A percentile compares a stretch with the other conserved stretches of the same genome.
Evolutionary conservation across 768 basidiomycete species (phyloP).

Genomic region (Cyclocybe aegerita): DNA sequence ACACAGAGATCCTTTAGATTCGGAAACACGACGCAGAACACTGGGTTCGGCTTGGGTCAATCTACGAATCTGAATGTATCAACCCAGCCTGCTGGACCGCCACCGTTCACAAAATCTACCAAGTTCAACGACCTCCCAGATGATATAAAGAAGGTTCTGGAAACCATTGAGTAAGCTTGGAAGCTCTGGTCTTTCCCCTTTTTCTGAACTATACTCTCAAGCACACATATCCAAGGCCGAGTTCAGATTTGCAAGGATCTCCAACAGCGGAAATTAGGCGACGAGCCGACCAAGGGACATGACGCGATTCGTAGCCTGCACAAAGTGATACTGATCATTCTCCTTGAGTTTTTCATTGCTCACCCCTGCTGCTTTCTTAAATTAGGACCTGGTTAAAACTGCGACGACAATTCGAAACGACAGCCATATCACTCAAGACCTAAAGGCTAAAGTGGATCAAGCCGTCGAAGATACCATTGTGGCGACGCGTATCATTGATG

Average conservation of each 20-base stretch:
- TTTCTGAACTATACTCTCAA: slow-evolving; percentile 24
- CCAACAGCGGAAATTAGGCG: slow-evolving; percentile 72
- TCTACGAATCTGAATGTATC: neutral
- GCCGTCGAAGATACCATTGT: slow-evolving; percentile 80
- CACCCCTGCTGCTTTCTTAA: neutral
- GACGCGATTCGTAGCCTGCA: slow-evolving; percentile 66
- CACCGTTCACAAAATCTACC: slow-evolving; percentile 54
- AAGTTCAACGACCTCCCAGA: slow-evolving; percentile 87
- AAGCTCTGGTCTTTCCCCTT: neutral
- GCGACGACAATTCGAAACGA: slow-evolving; percentile 67
- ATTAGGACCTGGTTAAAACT: slow-evolving; percentile 64
- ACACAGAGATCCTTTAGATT: no score
- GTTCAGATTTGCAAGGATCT: slow-evolving; percentile 80
- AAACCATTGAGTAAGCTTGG: slow-evolving; percentile 64
- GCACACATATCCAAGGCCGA: slow-evolving; percentile 72
- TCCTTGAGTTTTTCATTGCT: neutral
- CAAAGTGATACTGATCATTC: slow-evolving; percentile 44
- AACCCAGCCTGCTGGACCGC: slow-evolving; percentile 25
- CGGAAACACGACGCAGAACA: neutral
- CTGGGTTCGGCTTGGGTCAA: slow-evolving; percentile 1
- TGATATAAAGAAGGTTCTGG: slow-evolving; percentile 59
- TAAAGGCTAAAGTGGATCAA: slow-evolving; percentile 75
- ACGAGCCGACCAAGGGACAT: slow-evolving; percentile 71
- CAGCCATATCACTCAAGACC: slow-evolving; percentile 61
- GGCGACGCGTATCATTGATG: slow-evolving; percentile 75